Evolutionary conservation across 78 protist species (phyloP).

Genomic region (Paulinella micropora): DNA sequence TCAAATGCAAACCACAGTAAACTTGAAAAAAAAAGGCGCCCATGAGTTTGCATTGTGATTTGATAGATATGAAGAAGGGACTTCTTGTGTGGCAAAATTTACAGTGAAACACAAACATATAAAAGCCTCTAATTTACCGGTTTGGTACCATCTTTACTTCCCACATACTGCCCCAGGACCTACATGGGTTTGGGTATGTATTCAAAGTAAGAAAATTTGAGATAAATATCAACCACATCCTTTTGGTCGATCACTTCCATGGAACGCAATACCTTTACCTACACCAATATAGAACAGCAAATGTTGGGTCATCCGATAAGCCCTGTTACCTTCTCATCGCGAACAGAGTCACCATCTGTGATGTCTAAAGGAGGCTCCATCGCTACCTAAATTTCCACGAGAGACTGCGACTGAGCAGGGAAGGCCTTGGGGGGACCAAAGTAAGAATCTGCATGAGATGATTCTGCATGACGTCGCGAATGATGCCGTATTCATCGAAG

Average conservation of each 20-base stretch:
- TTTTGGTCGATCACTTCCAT: not conserved
- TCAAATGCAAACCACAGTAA: too few species aligned
- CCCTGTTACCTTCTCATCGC: not conserved
- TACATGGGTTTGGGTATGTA: too few species aligned
- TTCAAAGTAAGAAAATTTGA: too few species aligned
- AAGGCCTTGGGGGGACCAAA: not conserved
- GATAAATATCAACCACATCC: not conserved
- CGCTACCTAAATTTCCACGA: too few species aligned
- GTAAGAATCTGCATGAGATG: constrained; percentile 26
- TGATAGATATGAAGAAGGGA: too few species aligned
- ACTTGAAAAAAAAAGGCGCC: too few species aligned
- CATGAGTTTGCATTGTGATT: too few species aligned
- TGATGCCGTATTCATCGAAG: constrained; percentile 23
- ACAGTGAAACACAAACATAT: too few species aligned
- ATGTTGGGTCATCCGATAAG: not conserved
- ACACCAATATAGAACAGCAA: not conserved
- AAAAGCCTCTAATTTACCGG: too few species aligned
- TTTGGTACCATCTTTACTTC: not conserved
- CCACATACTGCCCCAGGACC: not conserved
- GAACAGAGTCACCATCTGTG: not conserved
- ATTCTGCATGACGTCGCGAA: constrained; percentile 32
- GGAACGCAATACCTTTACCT: not conserved
- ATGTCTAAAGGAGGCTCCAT: not conserved
- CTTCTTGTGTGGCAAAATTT: too few species aligned
- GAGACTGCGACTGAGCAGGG: not conserved